Conservation (phyloP, 78 protist species). For the Polysphondylium violaceum region DNA sequence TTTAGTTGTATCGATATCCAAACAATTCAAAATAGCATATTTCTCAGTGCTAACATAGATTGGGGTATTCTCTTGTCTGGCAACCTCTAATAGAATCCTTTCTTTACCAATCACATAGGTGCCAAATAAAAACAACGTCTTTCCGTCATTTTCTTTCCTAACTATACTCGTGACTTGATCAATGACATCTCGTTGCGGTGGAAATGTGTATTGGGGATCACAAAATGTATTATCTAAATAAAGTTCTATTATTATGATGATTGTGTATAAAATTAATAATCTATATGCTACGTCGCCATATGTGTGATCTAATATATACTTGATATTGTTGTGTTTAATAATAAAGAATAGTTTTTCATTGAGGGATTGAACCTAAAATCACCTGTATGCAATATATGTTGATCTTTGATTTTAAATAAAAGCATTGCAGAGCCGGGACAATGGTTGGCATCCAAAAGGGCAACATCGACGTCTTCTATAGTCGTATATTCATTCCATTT, state of each 20-base stretch:
- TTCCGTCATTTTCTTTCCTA: constrained; percentile 14
- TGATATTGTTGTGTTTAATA: constrained; percentile 14
- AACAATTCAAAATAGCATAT: constrained; percentile 22
- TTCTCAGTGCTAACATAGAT: constrained; percentile 51
- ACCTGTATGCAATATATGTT: constrained; percentile 88
- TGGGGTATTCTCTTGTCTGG: constrained; percentile 28
- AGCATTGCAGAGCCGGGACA: constrained; percentile 92
- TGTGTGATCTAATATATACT: neutral
- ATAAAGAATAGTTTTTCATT: constrained; percentile 24
- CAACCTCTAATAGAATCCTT: constrained; percentile 57
- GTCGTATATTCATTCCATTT: constrained; percentile 4
- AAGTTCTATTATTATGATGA: neutral
- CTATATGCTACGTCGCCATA: neutral
- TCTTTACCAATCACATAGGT: constrained; percentile 93
- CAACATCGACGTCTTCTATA: constrained; percentile 66
- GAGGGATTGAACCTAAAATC: constrained; percentile 83
- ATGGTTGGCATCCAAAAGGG: constrained; percentile 91
- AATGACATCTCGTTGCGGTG: constrained; percentile 83
- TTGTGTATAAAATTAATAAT: neutral
- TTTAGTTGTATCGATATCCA: neutral
- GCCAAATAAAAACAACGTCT: constrained; percentile 84
- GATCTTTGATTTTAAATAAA: constrained; percentile 65
- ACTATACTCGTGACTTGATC: constrained; percentile 35
- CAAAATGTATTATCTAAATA: constrained; percentile 91
- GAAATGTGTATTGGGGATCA: constrained; percentile 85